Evolutionary conservation across 495 filamentous ascomycete species (phyloP), one percentile per base, ranked within the genome.

Genomic region (Aspergillus heteromorphus): DNA sequence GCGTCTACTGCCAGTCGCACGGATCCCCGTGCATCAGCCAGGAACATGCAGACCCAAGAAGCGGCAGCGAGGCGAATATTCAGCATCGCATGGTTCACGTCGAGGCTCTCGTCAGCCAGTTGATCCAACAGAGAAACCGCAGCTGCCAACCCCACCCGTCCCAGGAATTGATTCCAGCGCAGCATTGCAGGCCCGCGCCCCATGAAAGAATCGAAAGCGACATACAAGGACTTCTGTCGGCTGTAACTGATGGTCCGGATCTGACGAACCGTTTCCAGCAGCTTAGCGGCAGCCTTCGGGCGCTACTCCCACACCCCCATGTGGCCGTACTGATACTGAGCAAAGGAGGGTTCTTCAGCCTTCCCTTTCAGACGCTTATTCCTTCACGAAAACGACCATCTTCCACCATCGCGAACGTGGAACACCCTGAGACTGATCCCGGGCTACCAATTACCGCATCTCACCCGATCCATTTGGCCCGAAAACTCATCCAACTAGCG

Each of bases 391-490:
- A 27, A 27, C 23, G 23, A 4, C 23, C 23, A 27, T 27, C 23
- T 7, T 27, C 23, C 3, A 7, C 23, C 23, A 27, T 27, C 23
- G 7, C 23, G 4, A 3, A 27, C 23, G 7, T 27, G 4, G 23
- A 27, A 7, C 7, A 3, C 3, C 23, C 23, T 7, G 23, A 27
- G 4, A 7, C 3, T 7, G 23, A 27, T 7, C 23, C 23, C 23
- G 23, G 23, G 42, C 31, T 41, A 27, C 67, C 72, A 4, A 54
- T 71, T 8, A 42, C 55, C 11, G 65, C 70, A 6, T 64, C 67
- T 42, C 74, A 79, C 54, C 79, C 79, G 0, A 61, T 70, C 17
- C 38, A 73, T 2, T 66, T 81, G 13, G 76, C 78, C 14, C 71
- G 67, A 47, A 66, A 66, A 19, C 60, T 82, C 5, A 63, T 82